These are phyloP conservation scores for Debaryomyces hansenii DNA, from an alignment of 805 yeast species.

Conservation along the genomic window DNA sequence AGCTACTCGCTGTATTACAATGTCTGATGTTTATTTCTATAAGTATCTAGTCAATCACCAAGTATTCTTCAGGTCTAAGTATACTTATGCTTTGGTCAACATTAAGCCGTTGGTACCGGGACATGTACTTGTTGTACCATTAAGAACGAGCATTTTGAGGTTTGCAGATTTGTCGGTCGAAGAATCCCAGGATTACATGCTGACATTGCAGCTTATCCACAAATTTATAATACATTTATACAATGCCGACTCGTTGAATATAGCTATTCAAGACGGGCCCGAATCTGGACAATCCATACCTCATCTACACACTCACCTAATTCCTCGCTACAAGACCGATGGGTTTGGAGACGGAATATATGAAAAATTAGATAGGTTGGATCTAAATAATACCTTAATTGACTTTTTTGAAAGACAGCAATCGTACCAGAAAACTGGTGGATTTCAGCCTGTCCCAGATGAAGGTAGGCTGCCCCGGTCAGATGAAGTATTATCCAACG, in stretches of 20 bases:
- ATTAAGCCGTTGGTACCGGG: conserved; percentile 92
- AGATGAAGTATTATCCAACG: conserved; percentile 65
- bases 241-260: conserved; percentile 79
- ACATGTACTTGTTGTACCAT: conserved; percentile 86
- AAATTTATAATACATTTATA: conserved; percentile 63
- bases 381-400: conserved; percentile 39
- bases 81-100: conserved; percentile 85
- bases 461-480: conserved; percentile 59
- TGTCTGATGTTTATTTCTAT: conserved; percentile 44
- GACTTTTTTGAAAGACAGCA: conserved; percentile 28
- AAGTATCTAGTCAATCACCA: conserved; percentile 57
- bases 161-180: conserved; percentile 68
- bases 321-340: conserved; percentile 73
- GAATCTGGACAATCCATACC: conserved; percentile 97
- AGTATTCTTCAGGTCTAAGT: conserved; percentile 57
- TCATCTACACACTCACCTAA: conserved; percentile 90
- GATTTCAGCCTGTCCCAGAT: conserved; percentile 41
- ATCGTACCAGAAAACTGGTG: conserved; percentile 22
- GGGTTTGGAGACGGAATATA: conserved; percentile 72
- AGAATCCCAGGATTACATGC: conserved; percentile 77
- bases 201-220: conserved; percentile 69
- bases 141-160: conserved; percentile 58
- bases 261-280: conserved; percentile 95
- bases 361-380: conserved; percentile 55
- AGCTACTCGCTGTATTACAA: not conserved